Evolutionary conservation across 2,329 filamentous ascomycete genomes (phyloP).

Genomic region (Alternaria hordeiaustralica): DNA sequence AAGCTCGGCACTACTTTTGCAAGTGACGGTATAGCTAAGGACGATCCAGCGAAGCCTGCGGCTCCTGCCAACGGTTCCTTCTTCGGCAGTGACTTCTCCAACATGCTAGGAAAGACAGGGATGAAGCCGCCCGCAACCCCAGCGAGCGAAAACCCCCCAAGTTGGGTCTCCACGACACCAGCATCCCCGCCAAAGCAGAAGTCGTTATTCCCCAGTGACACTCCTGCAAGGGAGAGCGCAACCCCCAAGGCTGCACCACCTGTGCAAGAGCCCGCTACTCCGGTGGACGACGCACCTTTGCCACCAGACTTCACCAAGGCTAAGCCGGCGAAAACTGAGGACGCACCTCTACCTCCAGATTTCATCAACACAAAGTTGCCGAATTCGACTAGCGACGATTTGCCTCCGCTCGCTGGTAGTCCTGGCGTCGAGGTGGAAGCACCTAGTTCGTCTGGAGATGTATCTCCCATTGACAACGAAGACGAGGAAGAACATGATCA

Average conservation of each 20-base stretch:
- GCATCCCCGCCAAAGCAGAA: conserved; percentile 36
- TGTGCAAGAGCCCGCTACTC: conserved; percentile 29
- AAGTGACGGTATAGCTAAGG: conserved; percentile 65
- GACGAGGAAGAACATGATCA: conserved; percentile 37
- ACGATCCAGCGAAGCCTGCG: conserved; percentile 62
- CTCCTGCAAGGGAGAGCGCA: conserved; percentile 22
- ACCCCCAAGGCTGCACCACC: conserved; percentile 44
- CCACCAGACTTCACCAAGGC: conserved; percentile 44
- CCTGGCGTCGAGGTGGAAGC: conserved; percentile 54
- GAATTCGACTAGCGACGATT: conserved; percentile 46
- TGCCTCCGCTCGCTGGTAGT: conserved; percentile 56
- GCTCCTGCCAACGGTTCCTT: conserved; percentile 57
- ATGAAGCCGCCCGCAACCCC: conserved; percentile 43
- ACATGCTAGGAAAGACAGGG: conserved; percentile 59
- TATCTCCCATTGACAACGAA: conserved; percentile 39
- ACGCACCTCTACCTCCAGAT: conserved; percentile 48
- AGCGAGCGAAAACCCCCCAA: conserved; percentile 47
- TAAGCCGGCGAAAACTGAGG: conserved; percentile 35
- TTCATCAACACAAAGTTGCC: conserved; percentile 36
- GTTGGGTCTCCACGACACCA: conserved; percentile 48
- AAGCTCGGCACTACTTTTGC: conserved; percentile 73
- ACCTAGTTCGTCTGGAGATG: conserved; percentile 43
- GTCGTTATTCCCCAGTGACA: conserved; percentile 28
- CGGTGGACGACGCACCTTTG: conserved; percentile 47
- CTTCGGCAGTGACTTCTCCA: conserved; percentile 68